phyloP scores from a whole-genome alignment of 768 basidiomycete genomes.

The Tubosaeta sp. region DNA sequence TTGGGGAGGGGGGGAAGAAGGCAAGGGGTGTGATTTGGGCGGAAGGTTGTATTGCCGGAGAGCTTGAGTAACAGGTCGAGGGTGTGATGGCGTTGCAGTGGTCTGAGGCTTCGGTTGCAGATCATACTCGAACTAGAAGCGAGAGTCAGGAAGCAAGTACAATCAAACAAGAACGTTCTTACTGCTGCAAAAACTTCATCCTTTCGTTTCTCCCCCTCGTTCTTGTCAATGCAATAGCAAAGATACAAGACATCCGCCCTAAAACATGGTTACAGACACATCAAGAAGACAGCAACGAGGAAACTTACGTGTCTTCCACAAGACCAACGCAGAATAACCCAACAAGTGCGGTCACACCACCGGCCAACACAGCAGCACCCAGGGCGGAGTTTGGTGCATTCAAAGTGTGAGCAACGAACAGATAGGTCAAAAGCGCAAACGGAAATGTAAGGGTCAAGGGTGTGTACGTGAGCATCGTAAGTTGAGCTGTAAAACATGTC shows the following conservation, averaged over 20 bases:
- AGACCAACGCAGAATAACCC: conserved; percentile 80
- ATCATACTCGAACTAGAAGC: conserved; percentile 39
- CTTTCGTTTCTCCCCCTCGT: conserved; percentile 45
- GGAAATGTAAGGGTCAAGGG: conserved; percentile 79
- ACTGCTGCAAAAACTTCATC: conserved; percentile 56
- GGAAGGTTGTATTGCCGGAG: conserved; percentile 11
- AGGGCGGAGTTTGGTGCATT: conserved; percentile 67
- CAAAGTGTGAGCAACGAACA: conserved; percentile 85
- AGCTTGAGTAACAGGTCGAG: conserved; percentile 5
- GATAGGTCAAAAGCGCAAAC: conserved; percentile 75
- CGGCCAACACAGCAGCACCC: conserved; percentile 70
- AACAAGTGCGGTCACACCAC: conserved; percentile 74
- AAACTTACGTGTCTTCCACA: conserved; percentile 66
- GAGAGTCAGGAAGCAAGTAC: conserved; percentile 2
- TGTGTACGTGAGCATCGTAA: conserved; percentile 66
- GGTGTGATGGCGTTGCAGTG: conserved; percentile 10
- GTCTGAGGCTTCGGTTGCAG: conserved; percentile 18
- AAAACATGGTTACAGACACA: background rate
- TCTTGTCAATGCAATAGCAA: conserved; percentile 64
- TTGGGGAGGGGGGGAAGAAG: conserved; percentile 11
- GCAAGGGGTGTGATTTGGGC: conserved; percentile 4
- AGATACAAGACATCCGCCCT: conserved; percentile 65
- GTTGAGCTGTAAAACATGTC: conserved; percentile 40
- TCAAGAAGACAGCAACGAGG: background rate
- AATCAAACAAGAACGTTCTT: conserved; percentile 18